A percentile compares a stretch with the other conserved stretches of the same genome.
phyloP scores from a whole-genome alignment of 805 yeast species.

The Kodamaea neixiangensis region DNA sequence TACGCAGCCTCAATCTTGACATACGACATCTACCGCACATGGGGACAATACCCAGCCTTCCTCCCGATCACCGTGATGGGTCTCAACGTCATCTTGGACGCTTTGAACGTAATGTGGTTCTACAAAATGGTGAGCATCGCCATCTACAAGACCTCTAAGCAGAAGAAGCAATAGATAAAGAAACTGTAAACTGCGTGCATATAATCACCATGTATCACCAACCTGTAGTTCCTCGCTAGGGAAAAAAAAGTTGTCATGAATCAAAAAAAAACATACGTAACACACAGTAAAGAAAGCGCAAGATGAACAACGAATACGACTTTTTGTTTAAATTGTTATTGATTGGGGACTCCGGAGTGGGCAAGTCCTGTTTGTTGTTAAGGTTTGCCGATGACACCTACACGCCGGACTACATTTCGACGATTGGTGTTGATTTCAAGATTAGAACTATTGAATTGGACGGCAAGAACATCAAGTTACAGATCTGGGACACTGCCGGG shows the following conservation, averaged over 20 bases:
- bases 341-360: conserved; percentile 98
- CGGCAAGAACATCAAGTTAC: conserved; percentile 95
- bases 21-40: conserved; percentile 46
- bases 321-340: conserved; percentile 90
- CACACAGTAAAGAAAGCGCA: conserved; percentile 6
- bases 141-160: conserved; percentile 42
- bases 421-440: conserved; percentile 96
- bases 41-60: conserved; percentile 46
- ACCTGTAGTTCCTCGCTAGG: conserved; percentile 1
- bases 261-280: conserved; percentile 7
- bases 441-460: conserved; percentile 90
- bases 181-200: not conserved
- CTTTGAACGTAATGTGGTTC: conserved; percentile 84
- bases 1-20: conserved; percentile 60
- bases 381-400: conserved; percentile 97
- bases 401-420: conserved; percentile 94
- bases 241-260: conserved; percentile 8
- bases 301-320: conserved; percentile 94
- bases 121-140: conserved; percentile 80
- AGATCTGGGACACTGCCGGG: conserved; percentile 99
- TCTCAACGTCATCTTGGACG: conserved; percentile 63
- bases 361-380: conserved; percentile 91
- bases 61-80: conserved; percentile 52
- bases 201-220: not conserved
- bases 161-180: conserved; percentile 3